Base-by-base conservation (phyloP, 2,329 filamentous ascomycete species). In the Hirsutella minnesotensis region DNA sequence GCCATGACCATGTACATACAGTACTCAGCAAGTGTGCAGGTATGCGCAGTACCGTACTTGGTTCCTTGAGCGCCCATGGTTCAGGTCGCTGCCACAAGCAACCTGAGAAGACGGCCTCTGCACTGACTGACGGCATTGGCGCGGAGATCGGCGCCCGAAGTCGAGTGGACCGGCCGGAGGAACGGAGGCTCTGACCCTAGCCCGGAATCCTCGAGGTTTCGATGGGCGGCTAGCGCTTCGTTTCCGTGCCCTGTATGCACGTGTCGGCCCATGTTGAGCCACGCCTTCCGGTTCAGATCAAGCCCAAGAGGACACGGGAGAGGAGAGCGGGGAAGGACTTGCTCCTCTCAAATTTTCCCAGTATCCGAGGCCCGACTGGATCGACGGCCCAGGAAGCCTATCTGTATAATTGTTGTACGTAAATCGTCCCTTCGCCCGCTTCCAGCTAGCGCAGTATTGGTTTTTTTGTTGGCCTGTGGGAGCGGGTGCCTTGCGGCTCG, bases 91-190 rank as follows among this genome's bases (percentile, higher is more conserved):
- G n/a, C n/a, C n/a, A n/a, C n/a, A n/a, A n/a, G n/a, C n/a, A n/a
- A n/a, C 33, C 33, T 7, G 33, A 18, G 8, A 4, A 34, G 33
- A 34, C 13, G 7, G 24, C 9, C 47, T 44, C 45, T 41, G 27
- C 18, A 7, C 4, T 34, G 29, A 31, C n/a, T 31, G 33, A 24
- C 37, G 36, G 41, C 40, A 30, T 46, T n/a, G 33, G 44, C 35
- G 47, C 45, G 47, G 52, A 49, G 51, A 57, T 57, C 53, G 47
- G 47, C 45, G 43, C 48, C 53, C 47, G 51, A 34, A 34, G 16
- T n/a, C 45, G 37, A 53, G 55, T 53, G 50, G 54, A 53, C 49
- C 49, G 49, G 45, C 50, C 53, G 53, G 53, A 56, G 47, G 41
- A 42, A 48, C 46, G 46, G 34, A 36, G 34, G 44, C 40, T 39